Conservation (phyloP, 257 asterid species). For the Salvia miltiorrhiza region DNA sequence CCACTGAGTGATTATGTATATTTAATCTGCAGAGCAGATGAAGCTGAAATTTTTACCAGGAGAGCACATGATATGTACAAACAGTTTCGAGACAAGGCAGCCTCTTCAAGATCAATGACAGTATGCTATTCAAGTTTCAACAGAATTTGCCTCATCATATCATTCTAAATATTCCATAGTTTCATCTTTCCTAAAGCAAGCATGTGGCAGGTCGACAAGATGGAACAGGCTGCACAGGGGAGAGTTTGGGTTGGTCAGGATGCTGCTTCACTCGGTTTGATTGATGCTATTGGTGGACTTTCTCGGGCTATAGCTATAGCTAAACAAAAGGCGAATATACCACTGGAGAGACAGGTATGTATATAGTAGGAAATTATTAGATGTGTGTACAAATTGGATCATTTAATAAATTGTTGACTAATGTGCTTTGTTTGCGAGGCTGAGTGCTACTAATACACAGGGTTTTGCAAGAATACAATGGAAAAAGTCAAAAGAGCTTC, state of each 20-base stretch:
- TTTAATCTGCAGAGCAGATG: constrained; percentile 61
- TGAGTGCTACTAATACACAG: neutral
- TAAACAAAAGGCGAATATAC: constrained; percentile 68
- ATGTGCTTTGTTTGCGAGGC: neutral
- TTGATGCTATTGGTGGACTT: constrained; percentile 80
- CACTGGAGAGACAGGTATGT: constrained; percentile 54
- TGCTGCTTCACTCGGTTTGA: constrained; percentile 64
- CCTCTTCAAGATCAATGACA: constrained; percentile 89
- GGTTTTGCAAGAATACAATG: neutral
- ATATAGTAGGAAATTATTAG: neutral
- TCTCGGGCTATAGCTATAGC: constrained; percentile 79
- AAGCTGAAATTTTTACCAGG: constrained; percentile 86
- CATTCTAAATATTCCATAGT: neutral
- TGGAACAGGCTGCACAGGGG: constrained; percentile 97
- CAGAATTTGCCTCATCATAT: neutral
- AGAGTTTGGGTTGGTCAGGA: constrained; percentile 91
- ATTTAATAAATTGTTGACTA: neutral
- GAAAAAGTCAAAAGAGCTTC: neutral
- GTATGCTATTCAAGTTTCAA: constrained; percentile 53
- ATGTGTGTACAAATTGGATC: neutral
- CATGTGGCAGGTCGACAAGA: constrained; percentile 59
- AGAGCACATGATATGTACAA: constrained; percentile 70
- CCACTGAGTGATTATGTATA: neutral
- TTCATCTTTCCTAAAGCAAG: constrained; percentile 1
- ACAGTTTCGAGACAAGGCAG: constrained; percentile 88